Evolutionary conservation across 2,329 filamentous ascomycete species (phyloP).

Genomic region (Phoma sp.): DNA sequence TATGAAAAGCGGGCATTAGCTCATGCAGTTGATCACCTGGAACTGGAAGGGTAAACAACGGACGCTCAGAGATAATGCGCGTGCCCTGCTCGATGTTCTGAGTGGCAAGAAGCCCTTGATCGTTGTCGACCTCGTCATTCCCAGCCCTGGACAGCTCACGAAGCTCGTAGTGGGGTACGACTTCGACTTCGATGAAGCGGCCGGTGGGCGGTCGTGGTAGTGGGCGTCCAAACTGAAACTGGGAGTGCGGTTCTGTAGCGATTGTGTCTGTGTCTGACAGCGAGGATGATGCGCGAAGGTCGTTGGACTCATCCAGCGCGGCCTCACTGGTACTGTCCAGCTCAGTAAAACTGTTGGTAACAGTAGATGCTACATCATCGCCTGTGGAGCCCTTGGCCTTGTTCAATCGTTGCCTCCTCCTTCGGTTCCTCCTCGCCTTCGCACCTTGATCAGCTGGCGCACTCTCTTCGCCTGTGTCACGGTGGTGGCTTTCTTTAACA

Average conservation of each 20-base stretch:
- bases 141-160: neutral
- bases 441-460: neutral
- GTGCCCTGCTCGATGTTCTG: slow-evolving; percentile 17
- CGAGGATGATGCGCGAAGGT: neutral
- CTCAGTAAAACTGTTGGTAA: neutral
- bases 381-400: neutral
- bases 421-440: neutral
- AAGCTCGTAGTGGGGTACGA: slow-evolving; percentile 14
- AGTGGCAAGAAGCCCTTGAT: slow-evolving; percentile 21
- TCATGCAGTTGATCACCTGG: slow-evolving; percentile 5
- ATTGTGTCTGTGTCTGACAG: slow-evolving; percentile 7
- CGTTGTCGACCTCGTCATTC: neutral
- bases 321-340: neutral
- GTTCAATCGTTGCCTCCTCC: neutral
- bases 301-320: neutral
- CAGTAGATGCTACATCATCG: neutral
- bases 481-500: neutral
- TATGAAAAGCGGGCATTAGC: slow-evolving; percentile 9
- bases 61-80: slow-evolving; percentile 25
- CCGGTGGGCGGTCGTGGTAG: neutral
- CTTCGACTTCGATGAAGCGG: neutral
- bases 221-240: neutral
- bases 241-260: slow-evolving; percentile 3
- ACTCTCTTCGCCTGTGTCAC: neutral
- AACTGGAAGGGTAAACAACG: slow-evolving; percentile 7